These are phyloP conservation scores for Gamsiella multidivaricata DNA, from an alignment of 192 early-diverging fungal genomes.

Conservation along the genomic window DNA sequence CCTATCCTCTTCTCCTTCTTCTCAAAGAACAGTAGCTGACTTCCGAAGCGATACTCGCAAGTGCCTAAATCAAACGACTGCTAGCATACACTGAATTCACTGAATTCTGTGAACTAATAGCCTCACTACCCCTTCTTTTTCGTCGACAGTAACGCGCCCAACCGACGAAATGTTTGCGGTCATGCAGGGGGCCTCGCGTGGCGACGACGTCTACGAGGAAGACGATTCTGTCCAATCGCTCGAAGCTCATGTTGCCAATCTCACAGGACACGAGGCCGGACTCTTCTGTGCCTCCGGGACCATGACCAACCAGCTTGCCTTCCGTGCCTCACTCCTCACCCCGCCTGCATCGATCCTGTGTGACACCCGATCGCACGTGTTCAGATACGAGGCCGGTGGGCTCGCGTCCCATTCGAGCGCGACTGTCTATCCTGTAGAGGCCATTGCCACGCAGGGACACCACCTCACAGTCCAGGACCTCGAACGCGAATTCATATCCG, in stretches of 20 bases:
- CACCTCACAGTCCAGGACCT: constrained; percentile 69
- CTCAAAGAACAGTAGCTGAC: constrained; percentile 34
- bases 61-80: neutral
- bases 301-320: constrained; percentile 84
- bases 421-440: constrained; percentile 69
- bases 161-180: constrained; percentile 70
- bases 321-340: constrained; percentile 74
- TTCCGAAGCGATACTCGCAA: constrained; percentile 65
- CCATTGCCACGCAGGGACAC: constrained; percentile 52
- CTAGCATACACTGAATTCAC: neutral
- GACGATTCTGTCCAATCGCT: constrained; percentile 76
- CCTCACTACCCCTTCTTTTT: neutral
- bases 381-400: constrained; percentile 81
- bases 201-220: constrained; percentile 75
- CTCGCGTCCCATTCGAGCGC: constrained; percentile 80
- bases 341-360: constrained; percentile 85
- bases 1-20: neutral
- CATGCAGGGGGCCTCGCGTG: constrained; percentile 64
- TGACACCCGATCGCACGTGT: constrained; percentile 83
- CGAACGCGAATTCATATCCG: constrained; percentile 33
- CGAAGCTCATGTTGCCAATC: constrained; percentile 69
- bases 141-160: constrained; percentile 56
- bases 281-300: constrained; percentile 87
- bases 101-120: neutral
- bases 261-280: constrained; percentile 82